These are phyloP conservation scores for Mycena rebaudengoi DNA, from an alignment of 768 basidiomycete species.

Conservation along the genomic window DNA sequence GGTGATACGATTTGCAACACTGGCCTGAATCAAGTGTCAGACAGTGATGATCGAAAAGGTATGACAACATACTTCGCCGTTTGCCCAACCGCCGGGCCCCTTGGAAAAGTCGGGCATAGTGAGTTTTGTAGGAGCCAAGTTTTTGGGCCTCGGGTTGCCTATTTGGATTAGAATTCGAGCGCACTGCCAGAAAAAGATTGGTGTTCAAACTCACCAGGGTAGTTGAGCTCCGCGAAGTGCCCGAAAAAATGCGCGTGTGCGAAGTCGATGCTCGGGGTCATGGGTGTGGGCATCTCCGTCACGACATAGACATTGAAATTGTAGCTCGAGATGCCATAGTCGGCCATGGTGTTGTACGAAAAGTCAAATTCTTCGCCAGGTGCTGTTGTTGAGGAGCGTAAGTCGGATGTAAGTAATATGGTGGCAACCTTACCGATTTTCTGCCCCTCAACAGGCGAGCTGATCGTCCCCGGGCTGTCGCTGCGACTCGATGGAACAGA, in stretches of 20 bases:
- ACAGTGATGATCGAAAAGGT: neutral
- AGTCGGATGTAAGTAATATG: no score
- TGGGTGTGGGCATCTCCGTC: conserved; percentile 36
- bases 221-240: conserved; percentile 51
- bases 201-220: conserved; percentile 52
- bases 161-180: neutral
- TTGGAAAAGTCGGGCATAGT: conserved; percentile 57
- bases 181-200: no score
- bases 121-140: conserved; percentile 47
- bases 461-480: conserved; percentile 28
- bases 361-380: conserved; percentile 54
- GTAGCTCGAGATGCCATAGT: conserved; percentile 53
- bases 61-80: conserved; percentile 44
- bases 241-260: conserved; percentile 54
- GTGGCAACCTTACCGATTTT: no score
- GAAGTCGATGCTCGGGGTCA: conserved; percentile 38
- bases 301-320: conserved; percentile 49
- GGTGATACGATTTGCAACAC: conserved; percentile 32
- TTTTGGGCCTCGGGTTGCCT: conserved; percentile 51
- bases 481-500: conserved; percentile 13
- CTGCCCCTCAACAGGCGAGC: conserved; percentile 38
- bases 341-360: conserved; percentile 45
- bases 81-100: conserved; percentile 49
- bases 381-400: no score
- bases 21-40: conserved; percentile 25